Percentiles rank a stretch among this genome's conserved stretches.
phyloP scores from a whole-genome alignment of 2,329 filamentous ascomycete genomes.

The Hymenoscyphus albidus region DNA sequence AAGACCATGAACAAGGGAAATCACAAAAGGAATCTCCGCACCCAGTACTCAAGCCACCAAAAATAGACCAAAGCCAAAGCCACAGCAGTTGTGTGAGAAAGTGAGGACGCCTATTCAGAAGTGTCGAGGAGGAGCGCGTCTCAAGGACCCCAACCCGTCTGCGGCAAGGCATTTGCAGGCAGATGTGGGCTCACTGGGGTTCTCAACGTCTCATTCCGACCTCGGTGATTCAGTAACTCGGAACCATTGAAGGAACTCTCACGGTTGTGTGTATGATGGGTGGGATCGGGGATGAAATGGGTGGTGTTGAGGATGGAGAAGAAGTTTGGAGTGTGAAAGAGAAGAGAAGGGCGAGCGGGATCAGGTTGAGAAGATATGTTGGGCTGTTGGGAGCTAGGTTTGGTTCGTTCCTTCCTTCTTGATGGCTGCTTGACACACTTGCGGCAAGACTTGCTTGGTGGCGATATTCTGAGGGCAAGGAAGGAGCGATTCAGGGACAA shows the following conservation, averaged over 20 bases:
- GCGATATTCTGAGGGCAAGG: no score
- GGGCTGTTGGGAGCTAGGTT: not conserved
- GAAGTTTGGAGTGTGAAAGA: not conserved
- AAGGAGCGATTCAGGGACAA: not conserved
- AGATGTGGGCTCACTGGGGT: no score
- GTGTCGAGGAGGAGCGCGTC: no score
- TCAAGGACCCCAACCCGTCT: no score
- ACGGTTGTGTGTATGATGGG: no score
- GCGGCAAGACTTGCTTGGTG: not conserved
- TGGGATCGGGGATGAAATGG: no score
- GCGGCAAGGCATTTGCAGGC: no score
- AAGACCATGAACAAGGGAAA: not conserved
- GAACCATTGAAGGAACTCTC: no score
- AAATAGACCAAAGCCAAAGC: not conserved
- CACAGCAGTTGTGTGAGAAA: not conserved
- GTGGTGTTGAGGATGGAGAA: no score
- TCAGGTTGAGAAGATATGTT: not conserved
- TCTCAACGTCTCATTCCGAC: no score
- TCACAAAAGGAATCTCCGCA: not conserved
- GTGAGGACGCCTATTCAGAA: no score
- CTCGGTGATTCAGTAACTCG: no score
- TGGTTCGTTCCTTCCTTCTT: not conserved
- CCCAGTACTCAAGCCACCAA: not conserved
- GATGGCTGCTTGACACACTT: not conserved
- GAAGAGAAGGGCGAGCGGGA: not conserved